Evolutionary conservation across 2,329 filamentous ascomycete genomes (phyloP).

Genomic region (Alternaria ventricosa): DNA sequence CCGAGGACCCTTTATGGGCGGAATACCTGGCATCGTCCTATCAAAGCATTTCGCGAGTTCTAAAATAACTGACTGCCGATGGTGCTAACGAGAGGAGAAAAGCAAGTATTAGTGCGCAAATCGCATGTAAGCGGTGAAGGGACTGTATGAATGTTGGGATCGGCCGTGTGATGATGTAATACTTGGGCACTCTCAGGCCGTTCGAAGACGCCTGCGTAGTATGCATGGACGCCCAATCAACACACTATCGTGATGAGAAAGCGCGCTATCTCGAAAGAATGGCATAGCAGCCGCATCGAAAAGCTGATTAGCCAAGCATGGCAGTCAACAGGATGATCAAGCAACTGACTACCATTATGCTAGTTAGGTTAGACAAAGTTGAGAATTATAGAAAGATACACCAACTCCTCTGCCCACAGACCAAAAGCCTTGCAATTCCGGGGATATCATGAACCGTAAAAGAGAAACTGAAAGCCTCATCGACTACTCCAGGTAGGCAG

Average conservation of each 20-base stretch:
- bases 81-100: not conserved
- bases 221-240: not conserved
- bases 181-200: not conserved
- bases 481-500: not conserved
- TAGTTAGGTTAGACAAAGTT: not conserved
- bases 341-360: not conserved
- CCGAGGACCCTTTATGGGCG: slow-evolving; percentile 1
- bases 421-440: slow-evolving; percentile 8
- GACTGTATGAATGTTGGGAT: not conserved
- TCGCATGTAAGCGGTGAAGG: not conserved
- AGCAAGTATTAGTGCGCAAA: not conserved
- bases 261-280: not conserved
- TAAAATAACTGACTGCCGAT: not conserved
- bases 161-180: not conserved
- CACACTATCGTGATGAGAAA: not conserved
- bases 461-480: slow-evolving; percentile 9
- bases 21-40: not conserved
- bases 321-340: not conserved
- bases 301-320: not conserved
- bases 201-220: not conserved
- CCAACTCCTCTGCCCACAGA: slow-evolving; percentile 10
- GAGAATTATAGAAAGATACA: not conserved
- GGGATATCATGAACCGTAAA: slow-evolving; percentile 24
- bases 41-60: not conserved
- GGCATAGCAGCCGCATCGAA: not conserved